Conservation (phyloP, 768 basidiomycete genomes). For the Tulasnella sp. region DNA sequence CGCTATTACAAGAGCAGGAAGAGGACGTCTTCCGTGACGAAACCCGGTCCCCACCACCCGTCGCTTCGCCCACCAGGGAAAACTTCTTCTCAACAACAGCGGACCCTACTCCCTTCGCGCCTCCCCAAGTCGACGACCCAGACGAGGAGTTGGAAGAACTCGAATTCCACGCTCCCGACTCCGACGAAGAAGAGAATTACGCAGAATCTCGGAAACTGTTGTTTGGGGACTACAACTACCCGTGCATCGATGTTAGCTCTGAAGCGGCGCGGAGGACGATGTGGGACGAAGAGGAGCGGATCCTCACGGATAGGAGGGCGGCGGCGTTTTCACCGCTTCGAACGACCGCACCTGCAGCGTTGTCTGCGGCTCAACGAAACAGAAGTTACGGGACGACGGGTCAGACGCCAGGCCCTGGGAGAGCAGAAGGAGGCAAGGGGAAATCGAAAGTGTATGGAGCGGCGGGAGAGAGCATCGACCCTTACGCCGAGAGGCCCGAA, state of each 20-base stretch:
- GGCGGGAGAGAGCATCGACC: conserved; percentile 5
- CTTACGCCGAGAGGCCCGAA: conserved; percentile 2
- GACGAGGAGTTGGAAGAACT: conserved; percentile 32
- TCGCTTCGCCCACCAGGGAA: conserved; percentile 23
- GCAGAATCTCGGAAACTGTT: conserved; percentile 66
- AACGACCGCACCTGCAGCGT: conserved; percentile 25
- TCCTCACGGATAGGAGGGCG: conserved; percentile 64
- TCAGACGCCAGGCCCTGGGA: not conserved
- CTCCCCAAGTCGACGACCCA: conserved; percentile 32
- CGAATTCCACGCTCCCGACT: conserved; percentile 58
- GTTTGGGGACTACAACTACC: conserved; percentile 89
- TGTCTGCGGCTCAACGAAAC: conserved; percentile 10
- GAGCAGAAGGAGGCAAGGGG: conserved; percentile 9
- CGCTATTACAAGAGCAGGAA: conserved; percentile 57
- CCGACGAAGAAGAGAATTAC: conserved; percentile 69
- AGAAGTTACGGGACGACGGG: conserved; percentile 50
- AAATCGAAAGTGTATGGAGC: conserved; percentile 21
- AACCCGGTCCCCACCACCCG: not conserved
- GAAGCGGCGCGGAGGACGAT: conserved; percentile 57
- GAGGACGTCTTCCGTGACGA: conserved; percentile 56
- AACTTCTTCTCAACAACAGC: conserved; percentile 24
- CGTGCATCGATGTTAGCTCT: conserved; percentile 78
- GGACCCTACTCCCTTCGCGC: conserved; percentile 28
- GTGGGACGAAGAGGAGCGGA: conserved; percentile 82
- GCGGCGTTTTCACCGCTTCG: conserved; percentile 55